These are phyloP conservation scores for Dendrocalamus sinicus DNA, from an alignment of 176 grass and related monocot species.

Conservation along the genomic window DNA sequence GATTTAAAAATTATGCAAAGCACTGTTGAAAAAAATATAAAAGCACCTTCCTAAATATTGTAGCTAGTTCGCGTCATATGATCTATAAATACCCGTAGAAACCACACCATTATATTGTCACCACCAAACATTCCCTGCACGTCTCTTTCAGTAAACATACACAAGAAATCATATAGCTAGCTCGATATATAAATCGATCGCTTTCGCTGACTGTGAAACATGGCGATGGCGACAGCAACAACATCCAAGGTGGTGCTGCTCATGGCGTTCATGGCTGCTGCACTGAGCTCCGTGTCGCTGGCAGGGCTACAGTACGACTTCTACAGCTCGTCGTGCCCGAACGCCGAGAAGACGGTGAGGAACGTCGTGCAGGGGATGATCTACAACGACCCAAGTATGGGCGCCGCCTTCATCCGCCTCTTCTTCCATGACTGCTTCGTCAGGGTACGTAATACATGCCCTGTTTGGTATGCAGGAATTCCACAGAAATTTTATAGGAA, in stretches of 20 bases:
- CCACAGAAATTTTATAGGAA: neutral
- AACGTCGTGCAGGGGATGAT: conserved; percentile 27
- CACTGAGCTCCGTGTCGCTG: neutral
- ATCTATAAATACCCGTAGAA: conserved; percentile 23
- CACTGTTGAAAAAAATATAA: too few species aligned
- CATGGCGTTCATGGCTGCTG: conserved; percentile 22
- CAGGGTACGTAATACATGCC: conserved; percentile 7
- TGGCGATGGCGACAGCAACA: neutral
- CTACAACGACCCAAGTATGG: conserved; percentile 18
- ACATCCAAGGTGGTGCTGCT: neutral
- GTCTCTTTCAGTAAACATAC: neutral
- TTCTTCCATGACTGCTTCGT: conserved; percentile 21
- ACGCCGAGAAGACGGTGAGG: conserved; percentile 52
- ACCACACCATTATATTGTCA: neutral
- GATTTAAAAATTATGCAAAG: too few species aligned
- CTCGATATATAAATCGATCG: neutral
- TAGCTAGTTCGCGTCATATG: neutral
- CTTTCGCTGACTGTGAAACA: neutral
- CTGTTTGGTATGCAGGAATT: neutral
- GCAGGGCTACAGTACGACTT: conserved; percentile 21
- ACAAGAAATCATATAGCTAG: neutral
- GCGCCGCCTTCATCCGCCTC: conserved; percentile 53
- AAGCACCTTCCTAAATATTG: neutral
- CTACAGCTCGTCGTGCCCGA: conserved; percentile 41
- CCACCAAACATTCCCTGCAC: neutral